A percentile compares a stretch with the other conserved stretches of the same genome.
Conservation (phyloP, 257 asterid species). For the Przewalskia tangutica region DNA sequence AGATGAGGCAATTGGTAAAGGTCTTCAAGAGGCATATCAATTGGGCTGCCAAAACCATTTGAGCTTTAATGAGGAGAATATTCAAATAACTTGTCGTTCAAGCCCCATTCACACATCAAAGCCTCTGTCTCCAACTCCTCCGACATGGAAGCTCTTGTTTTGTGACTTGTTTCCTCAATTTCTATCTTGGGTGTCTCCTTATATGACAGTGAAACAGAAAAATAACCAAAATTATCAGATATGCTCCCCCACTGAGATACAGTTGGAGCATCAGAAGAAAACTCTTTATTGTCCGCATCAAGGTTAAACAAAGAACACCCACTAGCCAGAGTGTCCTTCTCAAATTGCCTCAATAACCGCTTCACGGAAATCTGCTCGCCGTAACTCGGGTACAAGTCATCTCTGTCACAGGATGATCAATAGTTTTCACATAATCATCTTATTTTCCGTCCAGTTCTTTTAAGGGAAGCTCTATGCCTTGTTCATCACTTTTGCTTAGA, state of each 20-base stretch:
- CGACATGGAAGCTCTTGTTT: constrained; percentile 47
- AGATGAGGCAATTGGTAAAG: constrained; percentile 58
- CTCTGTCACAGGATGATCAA: constrained; percentile 5
- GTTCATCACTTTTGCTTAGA: constrained; percentile 25
- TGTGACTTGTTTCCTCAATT: constrained; percentile 25
- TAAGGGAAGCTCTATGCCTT: constrained; percentile 19
- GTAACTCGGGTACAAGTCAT: constrained; percentile 36
- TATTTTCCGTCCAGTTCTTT: constrained; percentile 19
- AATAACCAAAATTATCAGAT: constrained; percentile 25
- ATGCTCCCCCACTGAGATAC: constrained; percentile 40
- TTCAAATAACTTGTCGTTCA: constrained; percentile 60
- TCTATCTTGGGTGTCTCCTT: constrained; percentile 29
- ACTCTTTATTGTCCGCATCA: constrained; percentile 30
- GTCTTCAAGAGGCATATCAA: constrained; percentile 39
- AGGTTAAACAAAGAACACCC: constrained; percentile 62
- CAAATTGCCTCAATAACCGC: constrained; percentile 71
- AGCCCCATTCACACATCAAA: constrained; percentile 79
- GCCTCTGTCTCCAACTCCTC: constrained; percentile 88
- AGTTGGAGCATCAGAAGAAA: constrained; percentile 11
- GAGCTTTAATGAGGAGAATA: constrained; percentile 51
- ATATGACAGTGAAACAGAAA: constrained; percentile 17
- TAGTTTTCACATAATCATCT: background rate
- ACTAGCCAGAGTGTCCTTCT: constrained; percentile 63
- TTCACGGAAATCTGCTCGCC: too few relatives aligned
- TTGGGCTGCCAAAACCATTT: constrained; percentile 56